phyloP scores from a whole-genome alignment of 768 basidiomycete genomes.

The Lentinula boryana region DNA sequence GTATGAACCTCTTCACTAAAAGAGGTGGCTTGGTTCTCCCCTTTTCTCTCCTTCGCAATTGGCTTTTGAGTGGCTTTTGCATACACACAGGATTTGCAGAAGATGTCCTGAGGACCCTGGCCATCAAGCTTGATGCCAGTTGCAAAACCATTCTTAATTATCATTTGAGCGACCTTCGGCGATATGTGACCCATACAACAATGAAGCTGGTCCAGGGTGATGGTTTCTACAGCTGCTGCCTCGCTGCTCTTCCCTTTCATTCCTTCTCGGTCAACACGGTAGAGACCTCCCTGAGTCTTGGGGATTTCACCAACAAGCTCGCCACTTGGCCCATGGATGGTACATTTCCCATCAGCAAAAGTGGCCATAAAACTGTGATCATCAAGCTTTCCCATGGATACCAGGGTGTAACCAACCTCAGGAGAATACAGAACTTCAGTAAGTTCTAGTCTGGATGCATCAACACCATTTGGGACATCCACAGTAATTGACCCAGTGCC shows the following conservation, averaged over 20 bases:
- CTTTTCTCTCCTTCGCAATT: constrained; percentile 10
- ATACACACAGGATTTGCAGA: constrained; percentile 38
- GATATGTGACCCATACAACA: constrained; percentile 28
- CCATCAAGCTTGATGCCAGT: constrained; percentile 21
- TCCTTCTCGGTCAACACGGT: constrained; percentile 17
- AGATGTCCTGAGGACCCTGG: constrained; percentile 13
- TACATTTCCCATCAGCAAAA: constrained; percentile 17
- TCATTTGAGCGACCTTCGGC: constrained; percentile 11
- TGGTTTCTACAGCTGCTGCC: constrained; percentile 9
- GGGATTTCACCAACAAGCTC: constrained; percentile 10
- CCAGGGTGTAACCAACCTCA: constrained; percentile 29
- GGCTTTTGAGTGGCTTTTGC: constrained; percentile 32
- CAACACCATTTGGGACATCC: constrained; percentile 26
- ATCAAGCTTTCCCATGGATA: constrained; percentile 29
- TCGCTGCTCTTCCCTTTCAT: constrained; percentile 1
- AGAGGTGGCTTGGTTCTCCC: background rate
- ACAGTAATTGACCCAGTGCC: constrained; percentile 24
- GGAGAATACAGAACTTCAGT: constrained; percentile 30
- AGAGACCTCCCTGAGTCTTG: constrained; percentile 18
- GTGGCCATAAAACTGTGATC: constrained; percentile 21
- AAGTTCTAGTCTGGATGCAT: constrained; percentile 18
- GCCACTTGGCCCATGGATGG: constrained; percentile 9
- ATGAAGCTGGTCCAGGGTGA: constrained; percentile 26
- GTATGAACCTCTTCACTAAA: constrained; percentile 4
- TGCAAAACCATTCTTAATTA: constrained; percentile 22